A percentile compares a stretch with the other conserved stretches of the same genome.
phyloP scores from a whole-genome alignment of 352 stramenopile genomes.

The Globisporangium heterothallicum region DNA sequence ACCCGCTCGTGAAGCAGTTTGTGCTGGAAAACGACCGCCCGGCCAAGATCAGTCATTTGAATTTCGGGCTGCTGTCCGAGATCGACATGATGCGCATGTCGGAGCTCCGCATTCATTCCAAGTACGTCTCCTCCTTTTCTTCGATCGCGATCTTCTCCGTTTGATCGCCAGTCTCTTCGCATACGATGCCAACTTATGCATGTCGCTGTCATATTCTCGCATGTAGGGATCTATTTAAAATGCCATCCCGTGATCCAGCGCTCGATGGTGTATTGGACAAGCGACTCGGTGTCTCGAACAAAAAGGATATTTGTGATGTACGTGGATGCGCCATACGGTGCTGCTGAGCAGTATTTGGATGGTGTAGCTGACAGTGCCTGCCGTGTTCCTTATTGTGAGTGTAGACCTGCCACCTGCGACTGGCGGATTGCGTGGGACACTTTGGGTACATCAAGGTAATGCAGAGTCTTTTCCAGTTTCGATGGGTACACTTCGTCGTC shows the following conservation, averaged over 20 bases:
- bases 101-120: slow-evolving; percentile 92
- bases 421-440: slow-evolving; percentile 97
- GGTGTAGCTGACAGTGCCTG: not conserved
- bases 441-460: slow-evolving; percentile 96
- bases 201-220: no score
- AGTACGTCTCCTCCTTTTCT: slow-evolving; percentile 27
- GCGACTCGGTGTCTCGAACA: slow-evolving; percentile 97
- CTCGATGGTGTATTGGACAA: slow-evolving; percentile 94
- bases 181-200: no score
- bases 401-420: slow-evolving; percentile 82
- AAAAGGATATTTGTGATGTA: slow-evolving; percentile 93
- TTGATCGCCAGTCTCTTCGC: no score
- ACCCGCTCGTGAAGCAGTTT: slow-evolving; percentile 87
- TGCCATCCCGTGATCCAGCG: slow-evolving; percentile 92
- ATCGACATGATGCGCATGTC: slow-evolving; percentile 95
- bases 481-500: not conserved
- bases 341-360: no score
- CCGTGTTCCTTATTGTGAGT: not conserved
- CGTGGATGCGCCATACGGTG: no score
- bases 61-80: slow-evolving; percentile 96
- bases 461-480: not conserved
- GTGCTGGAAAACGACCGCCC: slow-evolving; percentile 86
- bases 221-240: slow-evolving; percentile 95
- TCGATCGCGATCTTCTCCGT: no score
- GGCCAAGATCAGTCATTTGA: slow-evolving; percentile 96